phyloP scores from a whole-genome alignment of 2,329 filamentous ascomycete genomes.

The Leptodontidium sp. region DNA sequence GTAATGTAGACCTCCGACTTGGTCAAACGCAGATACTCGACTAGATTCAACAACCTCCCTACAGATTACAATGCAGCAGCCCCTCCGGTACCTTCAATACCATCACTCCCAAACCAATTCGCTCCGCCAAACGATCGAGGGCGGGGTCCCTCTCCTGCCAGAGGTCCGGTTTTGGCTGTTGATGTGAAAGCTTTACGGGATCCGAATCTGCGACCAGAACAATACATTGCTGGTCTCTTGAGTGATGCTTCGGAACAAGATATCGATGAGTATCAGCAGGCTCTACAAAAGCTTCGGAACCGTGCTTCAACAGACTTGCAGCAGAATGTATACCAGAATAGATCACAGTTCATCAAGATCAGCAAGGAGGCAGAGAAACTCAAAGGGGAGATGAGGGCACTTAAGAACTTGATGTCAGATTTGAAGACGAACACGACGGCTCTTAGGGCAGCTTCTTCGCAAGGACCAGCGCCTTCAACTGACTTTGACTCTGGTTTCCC shows the following conservation, averaged over 20 bases:
- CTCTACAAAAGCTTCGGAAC: constrained; percentile 43
- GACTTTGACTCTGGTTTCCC: constrained; percentile 61
- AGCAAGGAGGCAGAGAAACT: constrained; percentile 99
- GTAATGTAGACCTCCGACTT: constrained; percentile 71
- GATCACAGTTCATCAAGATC: constrained; percentile 98
- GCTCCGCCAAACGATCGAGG: constrained; percentile 37
- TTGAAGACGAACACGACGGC: constrained; percentile 81
- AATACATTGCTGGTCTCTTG: constrained; percentile 65
- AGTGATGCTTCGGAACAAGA: constrained; percentile 46
- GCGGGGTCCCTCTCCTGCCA: constrained; percentile 41
- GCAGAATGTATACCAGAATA: constrained; percentile 95
- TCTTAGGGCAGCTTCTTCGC: constrained; percentile 66
- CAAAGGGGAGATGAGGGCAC: constrained; percentile 92
- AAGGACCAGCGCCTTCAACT: constrained; percentile 56
- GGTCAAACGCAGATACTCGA: constrained; percentile 94
- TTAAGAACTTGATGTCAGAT: constrained; percentile 91
- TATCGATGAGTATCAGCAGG: constrained; percentile 45
- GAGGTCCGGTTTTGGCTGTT: constrained; percentile 67
- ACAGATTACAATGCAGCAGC: constrained; percentile 72
- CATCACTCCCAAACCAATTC: constrained; percentile 66
- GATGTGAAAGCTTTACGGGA: constrained; percentile 83
- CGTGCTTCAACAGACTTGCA: constrained; percentile 72
- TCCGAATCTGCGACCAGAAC: constrained; percentile 79
- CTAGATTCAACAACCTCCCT: constrained; percentile 83
- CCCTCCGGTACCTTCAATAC: constrained; percentile 76